Conservation (phyloP, 2,329 filamentous ascomycete genomes). For the Didymosphaeria variabile region DNA sequence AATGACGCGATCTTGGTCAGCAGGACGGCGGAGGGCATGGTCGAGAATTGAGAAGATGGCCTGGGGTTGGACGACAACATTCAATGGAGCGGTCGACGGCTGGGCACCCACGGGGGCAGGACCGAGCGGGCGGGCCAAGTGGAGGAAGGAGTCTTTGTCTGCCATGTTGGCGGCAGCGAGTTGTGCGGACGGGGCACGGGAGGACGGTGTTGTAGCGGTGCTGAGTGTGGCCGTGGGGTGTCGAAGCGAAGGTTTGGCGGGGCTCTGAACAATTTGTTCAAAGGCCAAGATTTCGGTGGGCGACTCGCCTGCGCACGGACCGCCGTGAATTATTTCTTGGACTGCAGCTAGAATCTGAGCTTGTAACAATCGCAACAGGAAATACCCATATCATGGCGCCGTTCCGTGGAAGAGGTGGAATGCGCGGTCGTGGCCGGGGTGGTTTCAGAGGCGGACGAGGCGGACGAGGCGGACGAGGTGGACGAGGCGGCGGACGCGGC, state of each 20-base stretch:
- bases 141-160: constrained; percentile 85
- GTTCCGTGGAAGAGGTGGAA: constrained; percentile 37
- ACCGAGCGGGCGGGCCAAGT: constrained; percentile 91
- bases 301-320: constrained; percentile 43
- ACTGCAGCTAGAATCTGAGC: not conserved
- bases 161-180: constrained; percentile 72
- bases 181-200: constrained; percentile 20
- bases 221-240: constrained; percentile 21
- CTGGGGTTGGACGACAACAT: constrained; percentile 94
- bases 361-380: not conserved
- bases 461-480: constrained; percentile 39
- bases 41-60: constrained; percentile 77
- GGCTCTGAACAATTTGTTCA: constrained; percentile 20
- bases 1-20: constrained; percentile 94
- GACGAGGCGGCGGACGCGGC: constrained; percentile 38
- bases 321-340: constrained; percentile 29
- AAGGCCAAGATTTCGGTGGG: constrained; percentile 40
- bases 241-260: constrained; percentile 21
- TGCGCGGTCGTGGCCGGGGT: constrained; percentile 34
- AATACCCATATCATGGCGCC: constrained; percentile 12
- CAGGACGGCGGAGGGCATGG: constrained; percentile 90
- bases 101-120: constrained; percentile 81
- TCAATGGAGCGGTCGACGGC: constrained; percentile 88
- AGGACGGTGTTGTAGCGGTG: constrained; percentile 26
- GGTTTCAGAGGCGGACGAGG: constrained; percentile 37